Conservation (phyloP, 164 flowering plant species). For the Vitis labrusca region DNA sequence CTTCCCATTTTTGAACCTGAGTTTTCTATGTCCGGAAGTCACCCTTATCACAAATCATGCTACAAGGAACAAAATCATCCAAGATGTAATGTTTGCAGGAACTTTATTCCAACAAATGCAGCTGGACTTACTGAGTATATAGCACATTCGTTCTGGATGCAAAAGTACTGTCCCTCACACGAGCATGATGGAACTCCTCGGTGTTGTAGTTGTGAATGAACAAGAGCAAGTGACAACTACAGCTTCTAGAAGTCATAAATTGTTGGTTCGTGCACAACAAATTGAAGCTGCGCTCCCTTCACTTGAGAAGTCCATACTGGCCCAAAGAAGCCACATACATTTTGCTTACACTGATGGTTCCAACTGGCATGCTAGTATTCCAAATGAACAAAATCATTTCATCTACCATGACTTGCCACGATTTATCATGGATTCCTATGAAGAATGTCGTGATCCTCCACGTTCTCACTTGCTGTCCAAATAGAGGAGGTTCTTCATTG, state of each 20-base stretch:
- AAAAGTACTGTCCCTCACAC: constrained; percentile 62
- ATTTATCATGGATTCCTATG: constrained; percentile 84
- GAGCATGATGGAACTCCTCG: constrained; percentile 63
- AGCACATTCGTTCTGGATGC: constrained; percentile 64
- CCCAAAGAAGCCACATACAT: constrained; percentile 84
- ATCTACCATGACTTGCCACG: constrained; percentile 72
- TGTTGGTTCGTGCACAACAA: constrained; percentile 58
- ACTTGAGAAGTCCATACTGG: constrained; percentile 74
- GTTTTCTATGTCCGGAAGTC: constrained; percentile 83
- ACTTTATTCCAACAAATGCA: constrained; percentile 61
- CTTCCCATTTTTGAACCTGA: constrained; percentile 86
- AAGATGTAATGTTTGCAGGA: constrained; percentile 87
- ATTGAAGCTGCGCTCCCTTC: constrained; percentile 80
- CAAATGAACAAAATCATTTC: constrained; percentile 60
- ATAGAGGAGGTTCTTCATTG: constrained; percentile 29
- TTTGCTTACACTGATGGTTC: constrained; percentile 90
- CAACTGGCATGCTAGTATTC: constrained; percentile 78
- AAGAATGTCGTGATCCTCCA: constrained; percentile 87
- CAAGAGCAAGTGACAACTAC: constrained; percentile 82
- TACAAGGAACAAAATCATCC: constrained; percentile 89
- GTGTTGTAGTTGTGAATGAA: constrained; percentile 71
- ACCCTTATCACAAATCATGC: constrained; percentile 90
- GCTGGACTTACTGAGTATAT: constrained; percentile 58
- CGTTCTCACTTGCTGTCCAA: constrained; percentile 68
- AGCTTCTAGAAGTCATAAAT: constrained; percentile 76